These are phyloP conservation scores for Paraphoma chrysanthemicola DNA, from an alignment of 2,329 filamentous ascomycete genomes.

Conservation along the genomic window DNA sequence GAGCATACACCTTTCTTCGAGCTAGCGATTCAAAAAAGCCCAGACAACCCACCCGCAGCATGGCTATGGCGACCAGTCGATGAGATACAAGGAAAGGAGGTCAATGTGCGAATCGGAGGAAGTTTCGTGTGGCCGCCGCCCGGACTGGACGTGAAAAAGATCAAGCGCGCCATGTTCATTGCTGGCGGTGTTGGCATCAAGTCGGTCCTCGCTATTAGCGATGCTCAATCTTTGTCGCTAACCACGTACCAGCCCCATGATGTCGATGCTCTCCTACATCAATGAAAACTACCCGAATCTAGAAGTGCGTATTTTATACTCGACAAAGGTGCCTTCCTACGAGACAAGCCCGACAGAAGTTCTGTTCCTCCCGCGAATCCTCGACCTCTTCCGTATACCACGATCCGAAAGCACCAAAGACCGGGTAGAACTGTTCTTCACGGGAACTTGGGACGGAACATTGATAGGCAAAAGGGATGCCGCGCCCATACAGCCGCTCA, in stretches of 20 bases:
- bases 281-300: slow-evolving; percentile 51
- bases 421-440: slow-evolving; percentile 47
- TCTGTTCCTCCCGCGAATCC: slow-evolving; percentile 45
- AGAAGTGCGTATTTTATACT: slow-evolving; percentile 69
- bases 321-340: slow-evolving; percentile 53
- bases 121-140: slow-evolving; percentile 80
- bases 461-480: slow-evolving; percentile 30
- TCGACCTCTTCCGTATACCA: slow-evolving; percentile 39
- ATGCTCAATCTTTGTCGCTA: slow-evolving; percentile 3
- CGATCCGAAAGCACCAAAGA: slow-evolving; percentile 34
- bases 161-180: slow-evolving; percentile 73
- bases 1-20: slow-evolving; percentile 66
- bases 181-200: slow-evolving; percentile 87
- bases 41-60: slow-evolving; percentile 73
- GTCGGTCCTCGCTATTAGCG: slow-evolving; percentile 47
- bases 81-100: slow-evolving; percentile 64
- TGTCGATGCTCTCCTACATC: slow-evolving; percentile 74
- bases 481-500: slow-evolving; percentile 39
- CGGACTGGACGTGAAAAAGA: slow-evolving; percentile 49
- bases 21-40: slow-evolving; percentile 77
- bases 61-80: slow-evolving; percentile 71
- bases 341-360: slow-evolving; percentile 39
- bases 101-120: slow-evolving; percentile 78
- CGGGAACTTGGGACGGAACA: slow-evolving; percentile 39
- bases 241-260: slow-evolving; percentile 63